Conservation (phyloP, 169 alveolate genomes). For the Fabrea salina region DNA sequence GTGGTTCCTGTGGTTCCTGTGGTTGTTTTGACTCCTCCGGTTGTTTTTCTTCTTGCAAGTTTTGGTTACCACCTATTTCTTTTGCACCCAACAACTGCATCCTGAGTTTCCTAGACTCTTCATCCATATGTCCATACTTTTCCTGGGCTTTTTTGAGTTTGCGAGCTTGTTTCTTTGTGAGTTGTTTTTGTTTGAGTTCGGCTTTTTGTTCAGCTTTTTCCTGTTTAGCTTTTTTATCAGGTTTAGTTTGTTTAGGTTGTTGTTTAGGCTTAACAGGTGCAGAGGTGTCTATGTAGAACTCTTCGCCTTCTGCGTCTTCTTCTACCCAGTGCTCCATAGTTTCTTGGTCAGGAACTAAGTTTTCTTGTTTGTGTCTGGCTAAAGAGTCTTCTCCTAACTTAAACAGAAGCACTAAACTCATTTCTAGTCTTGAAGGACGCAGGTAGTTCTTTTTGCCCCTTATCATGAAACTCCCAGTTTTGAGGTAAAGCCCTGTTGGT, state of each 20-base stretch:
- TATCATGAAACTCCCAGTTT: slow-evolving; percentile 93
- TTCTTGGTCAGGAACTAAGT: neutral
- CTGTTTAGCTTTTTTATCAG: neutral
- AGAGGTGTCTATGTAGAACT: neutral
- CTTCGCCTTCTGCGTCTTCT: neutral
- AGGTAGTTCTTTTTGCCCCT: slow-evolving; percentile 94
- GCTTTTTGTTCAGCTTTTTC: neutral
- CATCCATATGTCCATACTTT: slow-evolving; percentile 57
- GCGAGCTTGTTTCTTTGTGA: slow-evolving; percentile 37
- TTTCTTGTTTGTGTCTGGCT: neutral
- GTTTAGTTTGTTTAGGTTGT: neutral
- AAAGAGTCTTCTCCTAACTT: slow-evolving; percentile 1
- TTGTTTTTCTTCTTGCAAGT: slow-evolving; percentile 6
- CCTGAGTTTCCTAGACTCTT: slow-evolving; percentile 46
- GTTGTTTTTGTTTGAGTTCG: neutral
- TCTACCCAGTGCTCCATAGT: neutral
- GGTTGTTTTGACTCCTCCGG: slow-evolving; percentile 7
- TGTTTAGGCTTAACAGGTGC: neutral
- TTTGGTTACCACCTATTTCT: slow-evolving; percentile 7
- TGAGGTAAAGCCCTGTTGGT: slow-evolving; percentile 91
- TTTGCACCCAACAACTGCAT: slow-evolving; percentile 49
- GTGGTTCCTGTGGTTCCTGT: slow-evolving; percentile 17
- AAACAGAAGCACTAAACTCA: slow-evolving; percentile 89
- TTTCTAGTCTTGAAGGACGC: slow-evolving; percentile 89
- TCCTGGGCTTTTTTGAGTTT: slow-evolving; percentile 48